phyloP scores from a whole-genome alignment of 202 grass and related monocot genomes.

The Setaria italica region DNA sequence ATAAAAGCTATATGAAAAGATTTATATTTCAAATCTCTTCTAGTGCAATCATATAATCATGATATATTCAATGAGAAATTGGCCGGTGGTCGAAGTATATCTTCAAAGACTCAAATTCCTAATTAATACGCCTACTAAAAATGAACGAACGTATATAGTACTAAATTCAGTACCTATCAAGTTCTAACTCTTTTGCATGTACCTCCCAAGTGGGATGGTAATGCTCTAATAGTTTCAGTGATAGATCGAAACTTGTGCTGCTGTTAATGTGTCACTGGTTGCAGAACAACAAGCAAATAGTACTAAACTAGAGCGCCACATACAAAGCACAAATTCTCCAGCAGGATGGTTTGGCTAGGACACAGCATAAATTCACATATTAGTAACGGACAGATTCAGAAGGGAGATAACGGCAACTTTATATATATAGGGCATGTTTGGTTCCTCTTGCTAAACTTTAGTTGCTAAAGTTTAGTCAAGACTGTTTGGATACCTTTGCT shows the following conservation, averaged over 20 bases:
- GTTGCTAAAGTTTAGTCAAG: too few relatives aligned
- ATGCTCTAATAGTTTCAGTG: background rate
- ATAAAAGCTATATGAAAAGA: background rate
- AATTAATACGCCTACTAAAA: background rate
- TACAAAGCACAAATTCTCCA: constrained; percentile 14
- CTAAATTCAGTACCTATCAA: too few relatives aligned
- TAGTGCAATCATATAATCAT: background rate
- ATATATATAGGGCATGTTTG: too few relatives aligned
- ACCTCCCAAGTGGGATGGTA: background rate
- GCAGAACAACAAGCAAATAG: background rate
- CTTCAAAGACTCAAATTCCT: background rate
- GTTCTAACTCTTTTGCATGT: background rate
- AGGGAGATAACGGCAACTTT: background rate
- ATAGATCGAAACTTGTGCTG: background rate
- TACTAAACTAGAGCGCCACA: background rate
- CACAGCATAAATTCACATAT: background rate
- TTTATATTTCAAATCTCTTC: background rate
- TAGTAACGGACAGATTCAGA: constrained; percentile 10
- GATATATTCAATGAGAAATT: too few relatives aligned
- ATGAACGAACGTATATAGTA: background rate
- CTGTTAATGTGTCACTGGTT: background rate
- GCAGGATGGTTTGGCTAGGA: background rate
- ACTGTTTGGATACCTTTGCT: too few relatives aligned
- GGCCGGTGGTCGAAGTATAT: background rate
- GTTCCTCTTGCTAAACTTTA: too few relatives aligned